Evolutionary conservation across 306 rosid species (phyloP).

Genomic region (Elaeagnus macrophylla): DNA sequence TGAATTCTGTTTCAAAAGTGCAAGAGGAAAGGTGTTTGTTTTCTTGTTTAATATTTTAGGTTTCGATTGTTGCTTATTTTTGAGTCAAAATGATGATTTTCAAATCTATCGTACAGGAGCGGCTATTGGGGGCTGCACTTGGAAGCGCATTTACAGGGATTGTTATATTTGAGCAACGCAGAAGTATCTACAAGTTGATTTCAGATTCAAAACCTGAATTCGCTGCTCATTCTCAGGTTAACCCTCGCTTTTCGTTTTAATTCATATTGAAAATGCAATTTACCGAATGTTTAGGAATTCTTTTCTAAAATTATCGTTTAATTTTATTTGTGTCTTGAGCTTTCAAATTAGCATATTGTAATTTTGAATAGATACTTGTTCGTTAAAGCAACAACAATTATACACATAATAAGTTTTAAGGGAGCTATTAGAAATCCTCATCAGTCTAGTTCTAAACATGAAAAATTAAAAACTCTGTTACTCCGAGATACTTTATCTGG

Average conservation of each 20-base stretch:
- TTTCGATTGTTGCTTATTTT: background rate
- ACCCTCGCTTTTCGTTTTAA: background rate
- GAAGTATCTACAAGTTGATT: conserved; percentile 50
- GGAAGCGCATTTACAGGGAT: conserved; percentile 58
- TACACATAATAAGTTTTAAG: no score
- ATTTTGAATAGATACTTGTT: no score
- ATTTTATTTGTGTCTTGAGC: no score
- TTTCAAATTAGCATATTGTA: no score
- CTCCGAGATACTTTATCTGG: no score
- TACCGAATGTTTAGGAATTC: no score
- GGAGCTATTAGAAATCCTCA: no score
- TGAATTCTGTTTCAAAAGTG: background rate
- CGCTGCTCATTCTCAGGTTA: conserved; percentile 34
- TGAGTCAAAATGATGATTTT: background rate
- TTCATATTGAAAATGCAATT: background rate
- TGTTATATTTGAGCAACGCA: conserved; percentile 59
- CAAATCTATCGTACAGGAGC: conserved; percentile 39
- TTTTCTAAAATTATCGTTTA: no score
- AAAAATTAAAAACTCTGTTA: no score
- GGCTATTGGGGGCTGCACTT: conserved; percentile 70
- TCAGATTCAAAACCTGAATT: conserved; percentile 31
- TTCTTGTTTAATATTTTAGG: background rate
- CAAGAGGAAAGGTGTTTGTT: background rate
- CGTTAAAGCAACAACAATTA: no score
- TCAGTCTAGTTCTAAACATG: no score